Base-by-base conservation (phyloP, 768 basidiomycete genomes). In the Nidularia sp. region DNA sequence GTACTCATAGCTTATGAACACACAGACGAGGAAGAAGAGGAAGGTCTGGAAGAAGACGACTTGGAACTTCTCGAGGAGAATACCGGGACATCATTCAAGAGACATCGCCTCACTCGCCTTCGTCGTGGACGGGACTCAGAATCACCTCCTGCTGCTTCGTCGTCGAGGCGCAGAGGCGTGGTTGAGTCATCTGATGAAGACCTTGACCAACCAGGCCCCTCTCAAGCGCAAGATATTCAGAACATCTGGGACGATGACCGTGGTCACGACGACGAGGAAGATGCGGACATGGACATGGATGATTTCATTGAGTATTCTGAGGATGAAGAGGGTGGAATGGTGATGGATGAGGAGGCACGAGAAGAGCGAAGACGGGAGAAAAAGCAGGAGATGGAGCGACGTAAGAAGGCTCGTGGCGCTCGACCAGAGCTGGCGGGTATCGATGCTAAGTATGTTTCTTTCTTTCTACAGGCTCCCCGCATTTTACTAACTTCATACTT, bases 21-120 rank as follows among this genome's bases (percentile, higher is more conserved):
- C 52, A 47, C 51, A 66, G 58, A 57, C 67, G 74, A 73, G 60
- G 74, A 78, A 56, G 80, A 83, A 53, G 82, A 83, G 50, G 84
- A 88, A 57, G 84, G 72, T 12, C 70, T 98, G 47, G 94, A 97
- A 57, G 97, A 98, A 34, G 97, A 98, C 60, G 97, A 98, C 66
- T 68, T 98, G 46, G 95, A 93, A 31, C 59, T 82, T 77, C 85
- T 74, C 77, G 97, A 76, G 58, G 96, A 96, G 62, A 98, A 97
- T 59, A 93, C 91, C 8, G 94, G 96, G 7, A 77, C 82, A 2
- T 78, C 84, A 2, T 88, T 89, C 68, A 82, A 85, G 63, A 84
- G 83, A 60, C 71, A 68, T 54, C 81, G 85, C 49, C 70, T 95
- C 44, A 93, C 77, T 81, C 63, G 77, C 51, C 71, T 77, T 22